Base-by-base conservation (phyloP, 805 yeast genomes). In the Metschnikowia colocasiae region DNA sequence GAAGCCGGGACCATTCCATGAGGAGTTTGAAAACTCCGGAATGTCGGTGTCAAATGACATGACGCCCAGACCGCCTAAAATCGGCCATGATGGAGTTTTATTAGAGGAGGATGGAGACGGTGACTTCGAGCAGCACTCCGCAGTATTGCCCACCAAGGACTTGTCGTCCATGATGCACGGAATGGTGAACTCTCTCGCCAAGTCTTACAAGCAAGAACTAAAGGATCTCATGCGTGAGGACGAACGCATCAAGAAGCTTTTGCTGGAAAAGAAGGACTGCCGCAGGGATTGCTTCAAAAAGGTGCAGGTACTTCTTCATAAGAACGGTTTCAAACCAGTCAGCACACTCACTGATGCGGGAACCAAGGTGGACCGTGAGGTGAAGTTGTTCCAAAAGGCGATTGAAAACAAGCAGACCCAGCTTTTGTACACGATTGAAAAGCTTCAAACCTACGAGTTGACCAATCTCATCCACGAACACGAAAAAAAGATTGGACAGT, bases 161-260 rank as follows among this genome's bases (percentile, higher is more conserved):
- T 58, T 71, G 35, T 56, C 68, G 19, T 49, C 62, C 1, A 71
- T 72, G 69, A 50, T 71, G 16, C 52, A 53, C 27, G 66, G 67
- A 5, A 65, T 80, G 62, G 73, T 82, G 1, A 68, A 70, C 45
- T 74, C 79, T n/a, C 65, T 83, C 43, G 53, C 76, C 19, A 77
- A 73, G 16, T 68, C 76, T n/a, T 87, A 82, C 59, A 82, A 80
- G 42, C 61, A 69, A 16, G 66, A 79, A 36, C 80, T 54, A 75
- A 75, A 51, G 33, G 74, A 80, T 4, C 50, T 68, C 18, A 59
- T 56, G 23, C 44, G 46, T 7, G 65, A 68, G 40, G 46, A 49
- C 34, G 50, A 49, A 43, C 53, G 54, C 2, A 47, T 65, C 25
- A 51, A 53, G 18, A 32, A 62, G 8, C 83, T 81, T 50, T 61